Evolutionary conservation across 768 basidiomycete genomes (phyloP).

Genomic region (Collybiopsis luxurians): DNA sequence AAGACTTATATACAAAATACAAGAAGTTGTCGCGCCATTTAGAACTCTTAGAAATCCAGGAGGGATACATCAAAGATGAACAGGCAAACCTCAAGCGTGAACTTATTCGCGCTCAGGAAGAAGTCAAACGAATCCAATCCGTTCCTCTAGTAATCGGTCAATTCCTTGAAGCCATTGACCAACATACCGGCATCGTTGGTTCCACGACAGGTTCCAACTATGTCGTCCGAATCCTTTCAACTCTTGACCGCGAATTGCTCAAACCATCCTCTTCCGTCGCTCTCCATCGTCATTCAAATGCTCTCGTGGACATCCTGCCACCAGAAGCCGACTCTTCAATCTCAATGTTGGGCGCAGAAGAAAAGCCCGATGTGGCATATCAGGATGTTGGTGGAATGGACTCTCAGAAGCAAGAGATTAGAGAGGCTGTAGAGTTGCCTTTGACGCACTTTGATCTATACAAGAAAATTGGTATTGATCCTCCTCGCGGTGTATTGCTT

Average conservation of each 20-base stretch:
- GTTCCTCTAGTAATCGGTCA: constrained; percentile 99
- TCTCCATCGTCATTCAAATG: constrained; percentile 98
- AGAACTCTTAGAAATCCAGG: constrained; percentile 91
- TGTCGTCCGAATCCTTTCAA: constrained; percentile 95
- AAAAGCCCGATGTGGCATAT: constrained; percentile 93
- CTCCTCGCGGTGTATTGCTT: constrained; percentile 92
- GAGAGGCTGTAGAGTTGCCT: constrained; percentile 97
- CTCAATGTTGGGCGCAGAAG: constrained; percentile 89
- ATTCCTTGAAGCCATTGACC: constrained; percentile 98
- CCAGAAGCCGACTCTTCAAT: constrained; percentile 99
- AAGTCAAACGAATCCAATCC: constrained; percentile 98
- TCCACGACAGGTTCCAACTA: constrained; percentile 98
- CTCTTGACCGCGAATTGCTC: constrained; percentile 93
- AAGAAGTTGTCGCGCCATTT: constrained; percentile 94
- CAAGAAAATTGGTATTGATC: constrained; percentile 99
- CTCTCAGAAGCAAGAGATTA: constrained; percentile 96
- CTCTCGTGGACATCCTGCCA: constrained; percentile 95
- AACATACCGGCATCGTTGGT: constrained; percentile 94
- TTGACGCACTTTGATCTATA: constrained; percentile 97
- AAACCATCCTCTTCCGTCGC: constrained; percentile 98
- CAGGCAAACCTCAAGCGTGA: constrained; percentile 97
- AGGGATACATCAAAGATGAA: constrained; percentile 98
- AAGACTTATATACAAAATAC: constrained; percentile 97
- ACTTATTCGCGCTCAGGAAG: constrained; percentile 97
- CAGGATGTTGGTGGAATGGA: constrained; percentile 97